Evolutionary conservation across 2,329 filamentous ascomycete genomes (phyloP).

Genomic region (Ophiocordyceps camponoti-leonardi): DNA sequence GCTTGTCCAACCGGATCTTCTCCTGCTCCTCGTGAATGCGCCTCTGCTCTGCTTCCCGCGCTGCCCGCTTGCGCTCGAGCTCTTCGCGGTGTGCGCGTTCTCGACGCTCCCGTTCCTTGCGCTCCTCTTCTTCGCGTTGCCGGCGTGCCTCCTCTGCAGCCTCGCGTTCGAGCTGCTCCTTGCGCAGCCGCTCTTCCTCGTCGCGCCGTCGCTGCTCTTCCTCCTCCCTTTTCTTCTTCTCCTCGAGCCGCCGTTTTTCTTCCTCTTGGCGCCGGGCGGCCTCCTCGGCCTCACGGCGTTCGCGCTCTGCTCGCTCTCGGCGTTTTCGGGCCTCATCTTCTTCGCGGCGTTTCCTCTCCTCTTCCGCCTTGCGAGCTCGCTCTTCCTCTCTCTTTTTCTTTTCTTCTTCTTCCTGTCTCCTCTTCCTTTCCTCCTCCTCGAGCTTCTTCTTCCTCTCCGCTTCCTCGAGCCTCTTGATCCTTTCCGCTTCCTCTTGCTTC

Average conservation of each 20-base stretch:
- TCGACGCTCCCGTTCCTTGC: slow-evolving; percentile 29
- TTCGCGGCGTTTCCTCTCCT: slow-evolving; percentile 16
- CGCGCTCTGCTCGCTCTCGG: slow-evolving; percentile 17
- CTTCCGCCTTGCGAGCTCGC: slow-evolving; percentile 16
- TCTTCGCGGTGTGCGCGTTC: slow-evolving; percentile 26
- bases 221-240: slow-evolving; percentile 19
- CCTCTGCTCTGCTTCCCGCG: slow-evolving; percentile 32
- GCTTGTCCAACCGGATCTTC: slow-evolving; percentile 32
- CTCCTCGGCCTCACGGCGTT: slow-evolving; percentile 16
- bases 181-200: slow-evolving; percentile 26
- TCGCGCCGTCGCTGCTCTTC: slow-evolving; percentile 21
- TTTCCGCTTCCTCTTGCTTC: no score
- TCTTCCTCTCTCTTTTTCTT: slow-evolving; percentile 15
- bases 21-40: slow-evolving; percentile 37
- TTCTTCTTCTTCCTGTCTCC: slow-evolving; percentile 15
- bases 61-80: slow-evolving; percentile 28
- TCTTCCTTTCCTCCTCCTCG: slow-evolving; percentile 15
- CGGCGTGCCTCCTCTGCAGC: slow-evolving; percentile 30
- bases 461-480: not conserved
- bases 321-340: no score
- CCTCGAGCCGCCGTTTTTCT: slow-evolving; percentile 16
- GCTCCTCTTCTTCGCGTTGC: slow-evolving; percentile 34
- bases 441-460: not conserved
- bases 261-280: slow-evolving; percentile 10
- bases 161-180: slow-evolving; percentile 27